Base-by-base conservation (phyloP, 176 grass and related monocot genomes). In the Oryza australiensis region DNA sequence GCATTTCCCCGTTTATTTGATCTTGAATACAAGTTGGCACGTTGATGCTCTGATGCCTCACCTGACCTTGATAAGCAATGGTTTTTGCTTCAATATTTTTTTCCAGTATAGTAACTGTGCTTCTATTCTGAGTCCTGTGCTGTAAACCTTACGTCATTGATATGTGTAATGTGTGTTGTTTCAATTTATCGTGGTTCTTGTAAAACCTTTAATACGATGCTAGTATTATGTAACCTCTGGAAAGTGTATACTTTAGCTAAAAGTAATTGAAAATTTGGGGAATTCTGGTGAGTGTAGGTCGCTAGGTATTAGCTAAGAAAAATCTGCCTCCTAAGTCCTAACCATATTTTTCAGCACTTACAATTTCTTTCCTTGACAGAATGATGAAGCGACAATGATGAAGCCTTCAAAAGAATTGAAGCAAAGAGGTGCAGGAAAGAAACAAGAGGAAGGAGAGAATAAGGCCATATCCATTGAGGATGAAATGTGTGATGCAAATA, bases 381-480 rank as follows among this genome's bases (percentile, higher is more conserved):
- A 22, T 75, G 77, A 18, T 18, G 10, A 48, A 7, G 30, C 26
- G 12, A 75, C 37, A 75, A 13, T 10, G 35, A 60, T 46, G 42
- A 1, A 77, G 28, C 27, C 40, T 8, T 35, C 28, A 62, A 82
- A 77, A 0, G 71, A 87, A 26, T 67, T n/a, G 55, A 77, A 20
- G 23, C 12, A 62, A 20, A 18, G 24, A 30, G 12, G 42, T 66
- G 24, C 24, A 9, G 66, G 7, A 16, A 80, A 72, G 49, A 68
- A 69, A 29, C 5, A 10, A 5, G 37, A 48, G 38, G 33, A 59
- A 51, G 49, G 81, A 55, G 38, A 82, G 28, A 37, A 53, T n/a
- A 80, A 88, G 35, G 26, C 10, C 34, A 10, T 26, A 23, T 75
- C 71, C 75, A 74, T 11, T 12, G 83, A 42, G 42, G 75, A 78